Evolutionary conservation across 352 stramenopile species (phyloP), one percentile per base, ranked within the genome.

Genomic region (Phytophthora fragariaefolia): DNA sequence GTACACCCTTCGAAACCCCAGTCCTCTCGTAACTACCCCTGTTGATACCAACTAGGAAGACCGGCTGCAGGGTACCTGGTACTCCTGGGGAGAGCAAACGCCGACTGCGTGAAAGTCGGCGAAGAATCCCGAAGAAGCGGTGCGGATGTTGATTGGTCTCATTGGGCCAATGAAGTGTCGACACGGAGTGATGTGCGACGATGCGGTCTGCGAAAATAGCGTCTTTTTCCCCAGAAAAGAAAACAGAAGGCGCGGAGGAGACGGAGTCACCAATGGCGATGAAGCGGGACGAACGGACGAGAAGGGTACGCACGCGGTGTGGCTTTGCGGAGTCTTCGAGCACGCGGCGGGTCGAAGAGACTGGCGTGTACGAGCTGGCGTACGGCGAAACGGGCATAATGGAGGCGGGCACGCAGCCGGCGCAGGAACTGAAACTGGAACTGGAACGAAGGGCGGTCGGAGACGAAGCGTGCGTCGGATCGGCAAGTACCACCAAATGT

Each of bases 401-500:
- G 13, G 15, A 45, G 3, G 36, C 8, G 36, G 8, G 26, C 22
- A 36, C 46, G 22, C 46, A 5, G 20, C 9, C 9, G 22, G n/a
- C 46, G 24, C 3, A 4, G 24, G 46, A 22, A 53, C 46, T 32
- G 43, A 15, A 30, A 28, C 43, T 51, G 46, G 22, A 53, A 53
- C 26, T 53, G 22, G 46, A 53, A 20, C 24, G 46, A 12, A 36
- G 30, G 30, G n/a, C n/a, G n/a, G n/a, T 36, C 6, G 30, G 30
- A 36, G 30, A 36, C 9, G 36, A 53, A 53, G 46, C 46, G 46
- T n/a, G 46, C 46, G 46, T 40, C 15, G 26, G 23, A n/a, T 45
- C 15, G 18, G 22, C 8, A 53, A 53, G 46, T 53, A 24, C 46
- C 38, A 30, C 53, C 38, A 51, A 60, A 26, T 45, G 30, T 36